These are phyloP conservation scores for Pseudozyma flocculosa DNA, from an alignment of 1,284 basidiomycete species.

Conservation along the genomic window DNA sequence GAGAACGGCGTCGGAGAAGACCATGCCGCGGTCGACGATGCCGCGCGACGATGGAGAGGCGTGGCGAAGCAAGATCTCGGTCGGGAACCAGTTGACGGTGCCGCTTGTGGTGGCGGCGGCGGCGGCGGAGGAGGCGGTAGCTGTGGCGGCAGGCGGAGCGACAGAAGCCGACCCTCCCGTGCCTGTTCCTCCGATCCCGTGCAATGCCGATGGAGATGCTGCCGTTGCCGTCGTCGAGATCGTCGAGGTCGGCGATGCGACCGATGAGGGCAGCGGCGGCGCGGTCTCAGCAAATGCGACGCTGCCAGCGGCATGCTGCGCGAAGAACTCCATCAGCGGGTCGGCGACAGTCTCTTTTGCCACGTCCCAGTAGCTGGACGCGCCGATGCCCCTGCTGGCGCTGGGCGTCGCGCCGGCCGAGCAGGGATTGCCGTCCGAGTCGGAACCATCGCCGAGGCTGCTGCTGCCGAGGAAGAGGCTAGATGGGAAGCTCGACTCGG, in stretches of 20 bases:
- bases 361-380: conserved; percentile 22
- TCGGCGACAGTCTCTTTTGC: conserved; percentile 9
- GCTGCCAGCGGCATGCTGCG: conserved; percentile 26
- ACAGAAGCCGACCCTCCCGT: too few species aligned
- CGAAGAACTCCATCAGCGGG: conserved; percentile 39
- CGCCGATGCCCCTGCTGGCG: conserved; percentile 21
- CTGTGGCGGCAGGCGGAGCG: too few species aligned
- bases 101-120: not conserved
- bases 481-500: conserved; percentile 40
- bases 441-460: conserved; percentile 11
- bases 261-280: not conserved
- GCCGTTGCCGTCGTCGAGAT: too few species aligned
- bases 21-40: conserved; percentile 50
- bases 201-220: too few species aligned
- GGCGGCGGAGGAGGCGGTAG: conserved; percentile 6
- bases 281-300: not conserved
- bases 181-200: too few species aligned
- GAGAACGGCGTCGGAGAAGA: conserved; percentile 50
- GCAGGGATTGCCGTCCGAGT: conserved; percentile 10
- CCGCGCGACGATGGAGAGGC: conserved; percentile 45
- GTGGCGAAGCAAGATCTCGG: conserved; percentile 46
- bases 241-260: too few species aligned
- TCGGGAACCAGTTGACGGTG: conserved; percentile 23
- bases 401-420: conserved; percentile 19
- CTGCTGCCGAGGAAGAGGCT: conserved; percentile 36